Base-by-base conservation (phyloP, 1,139 yeast species). In the Arxiozyma telluris region DNA sequence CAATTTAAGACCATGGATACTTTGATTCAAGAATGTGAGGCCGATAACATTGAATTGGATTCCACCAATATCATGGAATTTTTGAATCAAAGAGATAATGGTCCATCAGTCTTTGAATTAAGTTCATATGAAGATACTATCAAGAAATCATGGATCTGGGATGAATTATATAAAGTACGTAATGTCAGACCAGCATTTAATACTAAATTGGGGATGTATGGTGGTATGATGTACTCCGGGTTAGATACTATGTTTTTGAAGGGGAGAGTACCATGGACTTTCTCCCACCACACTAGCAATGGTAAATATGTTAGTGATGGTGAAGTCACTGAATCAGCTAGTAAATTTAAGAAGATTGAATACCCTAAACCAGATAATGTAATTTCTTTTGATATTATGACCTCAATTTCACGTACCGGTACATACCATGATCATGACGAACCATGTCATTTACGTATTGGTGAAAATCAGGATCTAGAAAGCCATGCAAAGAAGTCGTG, bases 361-460 rank as follows among this genome's bases (percentile, higher is more conserved):
- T 93, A 93, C 68, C 96, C 97, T 49, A 91, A 91, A 70, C 97
- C 98, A 5, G 98, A 93, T 71, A 94, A 94, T 21, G 80, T 80
- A 63, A 75, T 93, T 53, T 84, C 97, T 0, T 93, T 93, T 71
- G 98, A 93, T 70, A 77, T 93, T 46, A 74, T 91, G 63, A 93
- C 98, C 0, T 87, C 94, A 18, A 98, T 93, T 9, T 86, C 96
- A 11, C 78, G 98, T 65, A 91, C 98, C 0, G 98, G 98, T 43
- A 93, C 98, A 1, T 85, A 83, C 69, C 98, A 93, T 68, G 94
- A 88, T 64, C 98, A 93, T 65, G 93, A 90, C 68, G 98, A 93
- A 72, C 84, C 81, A 58, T 86, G 94, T 62, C 98, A 93, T 72
- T 76, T 93, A 63, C 75, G 91, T 59, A 82, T 93, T 25, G 87